Evolutionary conservation across 176 grass and related monocot species (phyloP), one percentile per base, ranked within the genome.

Genomic region (Oryza meridionalis): DNA sequence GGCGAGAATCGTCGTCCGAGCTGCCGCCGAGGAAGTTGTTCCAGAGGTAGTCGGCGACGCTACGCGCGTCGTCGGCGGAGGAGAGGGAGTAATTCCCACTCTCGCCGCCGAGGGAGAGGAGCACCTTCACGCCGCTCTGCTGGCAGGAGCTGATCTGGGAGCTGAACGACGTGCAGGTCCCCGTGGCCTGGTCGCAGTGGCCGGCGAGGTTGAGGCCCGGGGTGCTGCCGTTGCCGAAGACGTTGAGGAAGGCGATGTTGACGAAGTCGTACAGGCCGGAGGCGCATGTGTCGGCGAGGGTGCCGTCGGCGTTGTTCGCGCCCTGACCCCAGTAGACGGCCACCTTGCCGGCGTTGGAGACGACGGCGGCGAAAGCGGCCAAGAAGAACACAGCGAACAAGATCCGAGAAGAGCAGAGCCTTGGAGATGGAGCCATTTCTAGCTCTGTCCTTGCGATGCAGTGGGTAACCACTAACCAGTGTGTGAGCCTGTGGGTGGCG

Each of bases 51-150:
- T 49, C 0, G 14, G 88, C 83, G 9, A 61, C 55, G 55, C 2
- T 0, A 9, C 55, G 1, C 7, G 55, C 55, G 78, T 90, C 86
- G 22, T 62, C 0, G 13, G 88, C 83, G 3, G 84, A 86, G 9
- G 38, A 17, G 21, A 86, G 78, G 67, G 33, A 31, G 84, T 90
- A 72, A 7, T 61, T 7, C 15, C 19, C 55, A 0, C 19, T 16
- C 14, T 5, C 13, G 27, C 89, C 85, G 25, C 89, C 89, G 7
- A 91, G 47, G 15, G 89, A 91, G 46, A 91, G 85, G 51, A 91
- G 67, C 40, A 91, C 89, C 76, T 81, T 88, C 42, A 91, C 78
- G 33, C 81, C 77, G 14, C 67, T 17, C 29, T 14, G 1, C 19
- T 91, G 81, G 50, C 89, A 91, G 7, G 68, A 46, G n/a, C n/a